Evolutionary conservation across 768 basidiomycete species (phyloP).

Genomic region (Tulasnella sp.): DNA sequence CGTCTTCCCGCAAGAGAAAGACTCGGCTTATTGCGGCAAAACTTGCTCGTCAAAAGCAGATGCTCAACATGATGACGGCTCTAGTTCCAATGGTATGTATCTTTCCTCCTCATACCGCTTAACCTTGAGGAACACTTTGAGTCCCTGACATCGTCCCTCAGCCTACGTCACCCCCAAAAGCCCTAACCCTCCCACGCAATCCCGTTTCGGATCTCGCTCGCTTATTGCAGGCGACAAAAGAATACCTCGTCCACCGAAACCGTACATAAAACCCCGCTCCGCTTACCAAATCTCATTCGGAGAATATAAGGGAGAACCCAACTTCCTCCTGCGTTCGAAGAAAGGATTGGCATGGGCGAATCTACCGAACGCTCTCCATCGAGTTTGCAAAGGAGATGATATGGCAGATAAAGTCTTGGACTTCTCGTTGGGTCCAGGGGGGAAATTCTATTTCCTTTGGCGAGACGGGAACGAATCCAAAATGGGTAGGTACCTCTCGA

Average conservation of each 20-base stretch:
- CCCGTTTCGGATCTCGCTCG: not conserved
- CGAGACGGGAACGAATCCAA: conserved; percentile 9
- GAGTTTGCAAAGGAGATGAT: not conserved
- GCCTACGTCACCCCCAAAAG: not conserved
- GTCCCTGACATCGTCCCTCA: not conserved
- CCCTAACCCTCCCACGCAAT: not conserved
- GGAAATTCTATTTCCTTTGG: conserved; percentile 2
- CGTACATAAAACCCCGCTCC: conserved; percentile 1
- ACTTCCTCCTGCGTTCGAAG: conserved; percentile 11
- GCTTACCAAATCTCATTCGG: conserved; percentile 10
- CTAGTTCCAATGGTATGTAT: not conserved
- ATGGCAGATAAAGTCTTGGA: not conserved
- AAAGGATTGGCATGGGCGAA: conserved; percentile 3
- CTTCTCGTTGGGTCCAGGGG: conserved; percentile 2
- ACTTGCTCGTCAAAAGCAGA: not conserved
- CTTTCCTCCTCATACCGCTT: not conserved
- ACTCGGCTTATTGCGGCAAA: conserved; percentile 6
- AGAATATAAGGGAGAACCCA: not conserved
- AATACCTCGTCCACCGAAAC: conserved; percentile 6
- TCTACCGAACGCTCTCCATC: conserved; percentile 1
- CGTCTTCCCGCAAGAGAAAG: conserved; percentile 1
- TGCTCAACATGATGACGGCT: not conserved
- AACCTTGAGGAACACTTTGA: not conserved
- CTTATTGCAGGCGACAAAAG: not conserved
- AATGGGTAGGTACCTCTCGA: conserved; percentile 10